phyloP scores from a whole-genome alignment of 352 stramenopile genomes.

The Phytophthora uliginosa region DNA sequence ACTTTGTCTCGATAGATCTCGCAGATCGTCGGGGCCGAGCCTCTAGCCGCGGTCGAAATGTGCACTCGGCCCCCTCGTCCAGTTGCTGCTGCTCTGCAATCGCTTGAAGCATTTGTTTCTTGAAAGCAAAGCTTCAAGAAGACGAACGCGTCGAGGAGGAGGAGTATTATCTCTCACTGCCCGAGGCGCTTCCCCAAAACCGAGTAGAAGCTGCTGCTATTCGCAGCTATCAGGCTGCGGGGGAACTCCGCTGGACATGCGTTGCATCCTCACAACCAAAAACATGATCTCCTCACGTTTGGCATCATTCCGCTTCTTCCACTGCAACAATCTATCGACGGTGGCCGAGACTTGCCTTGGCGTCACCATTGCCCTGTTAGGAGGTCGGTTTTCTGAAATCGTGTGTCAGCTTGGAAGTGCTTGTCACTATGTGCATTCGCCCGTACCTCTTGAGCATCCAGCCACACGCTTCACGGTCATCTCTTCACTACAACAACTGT shows the following conservation, averaged over 20 bases:
- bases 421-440: neutral
- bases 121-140: conserved; percentile 27
- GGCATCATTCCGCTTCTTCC: conserved; percentile 28
- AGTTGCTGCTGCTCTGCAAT: conserved; percentile 37
- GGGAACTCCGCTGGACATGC: conserved; percentile 39
- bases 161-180: conserved; percentile 24
- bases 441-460: conserved; percentile 14
- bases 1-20: neutral
- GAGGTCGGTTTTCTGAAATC: neutral
- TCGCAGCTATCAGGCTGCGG: conserved; percentile 49
- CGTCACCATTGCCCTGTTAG: conserved; percentile 10
- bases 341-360: conserved; percentile 14
- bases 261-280: conserved; percentile 7
- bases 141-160: conserved; percentile 37
- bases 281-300: conserved; percentile 19
- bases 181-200: conserved; percentile 23
- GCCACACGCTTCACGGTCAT: conserved; percentile 5
- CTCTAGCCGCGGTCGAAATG: conserved; percentile 44
- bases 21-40: conserved; percentile 5
- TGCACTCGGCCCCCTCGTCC: conserved; percentile 36
- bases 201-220: conserved; percentile 39
- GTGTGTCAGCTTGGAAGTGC: neutral
- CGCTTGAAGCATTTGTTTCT: conserved; percentile 38
- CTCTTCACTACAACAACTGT: conserved; percentile 4
- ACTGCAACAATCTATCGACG: conserved; percentile 21